A percentile compares a stretch with the other conserved stretches of the same genome.
These are phyloP conservation scores for Beauveria sp. DNA, from an alignment of 2,329 filamentous ascomycete genomes.

Conservation along the genomic window DNA sequence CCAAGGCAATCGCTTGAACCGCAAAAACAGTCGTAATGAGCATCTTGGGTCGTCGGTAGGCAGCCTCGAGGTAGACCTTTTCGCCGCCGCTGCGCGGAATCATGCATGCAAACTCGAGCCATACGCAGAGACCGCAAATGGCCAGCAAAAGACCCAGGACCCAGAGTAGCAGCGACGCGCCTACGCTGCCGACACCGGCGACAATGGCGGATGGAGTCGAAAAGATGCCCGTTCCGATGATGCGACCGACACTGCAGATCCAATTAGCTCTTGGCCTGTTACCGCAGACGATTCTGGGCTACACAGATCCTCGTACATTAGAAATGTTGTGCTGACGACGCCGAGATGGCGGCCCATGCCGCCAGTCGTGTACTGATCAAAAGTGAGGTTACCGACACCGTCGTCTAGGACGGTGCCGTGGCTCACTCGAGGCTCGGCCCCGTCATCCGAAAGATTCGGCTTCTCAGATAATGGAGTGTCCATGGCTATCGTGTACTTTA, in stretches of 20 bases:
- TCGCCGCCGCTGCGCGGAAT: constrained; percentile 15
- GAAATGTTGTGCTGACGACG: constrained; percentile 16
- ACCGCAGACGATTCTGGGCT: no score
- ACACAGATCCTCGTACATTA: constrained; percentile 11
- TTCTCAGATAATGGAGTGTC: neutral
- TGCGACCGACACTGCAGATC: constrained; percentile 15
- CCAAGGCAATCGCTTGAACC: constrained; percentile 14
- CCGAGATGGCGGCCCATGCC: constrained; percentile 17
- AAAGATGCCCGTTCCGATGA: constrained; percentile 18
- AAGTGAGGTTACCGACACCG: constrained; percentile 14
- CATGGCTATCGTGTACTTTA: neutral
- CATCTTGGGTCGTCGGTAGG: constrained; percentile 14
- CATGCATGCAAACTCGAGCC: constrained; percentile 16
- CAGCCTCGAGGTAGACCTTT: constrained; percentile 16
- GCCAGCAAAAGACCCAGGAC: constrained; percentile 15
- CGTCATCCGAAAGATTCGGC: neutral
- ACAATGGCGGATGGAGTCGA: constrained; percentile 17
- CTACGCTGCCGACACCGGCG: constrained; percentile 15
- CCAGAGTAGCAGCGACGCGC: constrained; percentile 16
- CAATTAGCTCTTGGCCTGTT: neutral
- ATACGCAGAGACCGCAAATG: constrained; percentile 7
- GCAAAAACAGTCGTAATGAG: constrained; percentile 15
- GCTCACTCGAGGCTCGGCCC: neutral
- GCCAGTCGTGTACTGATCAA: constrained; percentile 17
- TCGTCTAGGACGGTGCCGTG: neutral